Evolutionary conservation across 805 yeast genomes (phyloP), one percentile per base, ranked within the genome.

Genomic region (Metschnikowia baotianmanensis): DNA sequence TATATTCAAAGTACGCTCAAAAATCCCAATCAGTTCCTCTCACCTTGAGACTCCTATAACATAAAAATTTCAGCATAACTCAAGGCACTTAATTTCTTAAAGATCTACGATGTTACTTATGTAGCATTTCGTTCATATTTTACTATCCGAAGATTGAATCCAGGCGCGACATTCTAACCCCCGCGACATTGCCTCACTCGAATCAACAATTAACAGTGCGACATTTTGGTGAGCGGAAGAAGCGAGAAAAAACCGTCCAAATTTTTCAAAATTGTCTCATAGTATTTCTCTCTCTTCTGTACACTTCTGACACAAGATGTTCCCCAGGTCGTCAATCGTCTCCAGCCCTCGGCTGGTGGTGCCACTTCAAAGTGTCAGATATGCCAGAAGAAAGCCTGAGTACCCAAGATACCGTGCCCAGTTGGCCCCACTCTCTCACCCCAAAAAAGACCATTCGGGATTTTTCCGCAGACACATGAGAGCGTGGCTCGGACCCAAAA

Each of bases 401-500:
- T 64, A 63, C 45, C 71, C 72, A 2, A 38, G 42, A 42, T 67
- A 67, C 50, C 53, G 49, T 25, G 62, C 66, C 10, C 55, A 58
- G 38, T 55, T 56, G 26, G 65, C 61, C n/a, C 63, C 59, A 11
- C 52, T 53, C 37, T 51, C 59, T 21, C 59, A 57, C 37, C 55
- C 59, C 16, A 64, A 65, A 48, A 67, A 67, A 47, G 74, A 68
- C 53, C 74, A 68, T 42, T 48, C 68, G 9, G 73, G 85, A 7
- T 77, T 75, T 43, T 71, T 83, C 57, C 77, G 77, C 53, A 72
- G 77, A 58, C 78, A 80, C 28, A 69, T 88, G 76, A 77, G 79
- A 50, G 78, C 74, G 49, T 89, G 87, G 66, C 67, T 89, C 42
- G 97, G 97, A 3, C 91, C 91, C 27, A 78, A 73, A 59, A 88